A percentile compares a stretch with the other conserved stretches of the same genome.
phyloP scores from a whole-genome alignment of 495 filamentous ascomycete genomes.

The Bathelium albidoporum region DNA sequence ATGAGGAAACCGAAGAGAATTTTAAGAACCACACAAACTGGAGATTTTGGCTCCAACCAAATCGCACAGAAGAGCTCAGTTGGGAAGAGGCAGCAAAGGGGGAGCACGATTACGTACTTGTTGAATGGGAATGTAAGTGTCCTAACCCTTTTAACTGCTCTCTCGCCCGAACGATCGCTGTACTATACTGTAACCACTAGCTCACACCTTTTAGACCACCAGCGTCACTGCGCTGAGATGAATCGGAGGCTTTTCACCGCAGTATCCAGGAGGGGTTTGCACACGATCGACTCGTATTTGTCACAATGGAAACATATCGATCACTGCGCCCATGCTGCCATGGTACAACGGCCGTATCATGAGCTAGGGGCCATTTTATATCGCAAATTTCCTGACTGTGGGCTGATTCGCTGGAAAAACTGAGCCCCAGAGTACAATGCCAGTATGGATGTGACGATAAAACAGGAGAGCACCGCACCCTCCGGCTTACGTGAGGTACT shows the following conservation, averaged over 20 bases:
- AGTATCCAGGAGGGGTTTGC: background rate
- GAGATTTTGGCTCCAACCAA: slow-evolving; percentile 1
- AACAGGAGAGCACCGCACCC: too few relatives aligned
- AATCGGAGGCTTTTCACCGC: slow-evolving; percentile 1
- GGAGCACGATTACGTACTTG: slow-evolving; percentile 1
- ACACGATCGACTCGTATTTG: background rate
- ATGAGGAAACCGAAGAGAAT: background rate
- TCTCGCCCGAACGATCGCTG: background rate
- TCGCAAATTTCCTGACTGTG: background rate
- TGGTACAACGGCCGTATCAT: slow-evolving; percentile 2
- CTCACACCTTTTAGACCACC: background rate
- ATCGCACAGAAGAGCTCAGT: slow-evolving; percentile 1
- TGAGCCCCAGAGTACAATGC: background rate
- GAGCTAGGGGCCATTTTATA: background rate
- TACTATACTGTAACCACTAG: background rate
- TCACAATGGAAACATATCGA: background rate
- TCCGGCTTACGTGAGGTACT: too few relatives aligned
- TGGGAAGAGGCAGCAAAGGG: background rate
- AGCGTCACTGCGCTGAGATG: slow-evolving; percentile 2
- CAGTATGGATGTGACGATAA: background rate
- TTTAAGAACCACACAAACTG: slow-evolving; percentile 1
- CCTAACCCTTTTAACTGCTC: background rate
- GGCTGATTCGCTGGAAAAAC: background rate
- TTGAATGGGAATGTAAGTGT: slow-evolving; percentile 1
- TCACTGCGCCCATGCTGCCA: slow-evolving; percentile 1